Evolutionary conservation across 352 stramenopile species (phyloP), one percentile per base, ranked within the genome.

Genomic region (Aphanomyces invadans): DNA sequence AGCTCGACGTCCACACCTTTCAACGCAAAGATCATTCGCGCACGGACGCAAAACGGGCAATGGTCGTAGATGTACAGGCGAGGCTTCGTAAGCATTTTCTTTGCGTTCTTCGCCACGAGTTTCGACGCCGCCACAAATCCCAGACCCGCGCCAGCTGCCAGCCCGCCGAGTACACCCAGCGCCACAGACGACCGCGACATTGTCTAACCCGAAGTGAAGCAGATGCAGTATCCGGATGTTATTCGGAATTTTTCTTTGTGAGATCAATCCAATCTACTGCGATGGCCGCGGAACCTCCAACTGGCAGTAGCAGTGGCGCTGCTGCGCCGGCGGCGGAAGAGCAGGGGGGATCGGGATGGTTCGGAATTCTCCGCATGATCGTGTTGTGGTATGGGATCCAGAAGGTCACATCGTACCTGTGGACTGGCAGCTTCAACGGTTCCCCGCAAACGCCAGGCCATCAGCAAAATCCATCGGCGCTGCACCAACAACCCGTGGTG

Each of bases 321-420:
- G 60, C 31, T 17, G 42, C n/a, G n/a, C 28, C 17, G 32, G 15
- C 9, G 28, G 23, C 2, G 17, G n/a, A 67, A 36, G 60, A 56
- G 32, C n/a, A 38, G 19, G 28, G 57, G 46, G 42, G 42, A 29
- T 17, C 26, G 17, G 19, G 38, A 28, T 59, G 83, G 38, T 72
- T 88, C 64, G 46, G 49, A 10, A 32, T 57, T 32, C 49, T 89
- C 32, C 85, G 81, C 69, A 83, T 91, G 71, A 46, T 90, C n/a
- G 73, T 83, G 66, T 79, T 92, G 64, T 94, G 84, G 79, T 94
- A 94, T 75, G 74, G 81, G 36, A 80, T 94, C 62, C 79, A 88
- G 52, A 73, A 77, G 42, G 76, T 79, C 52, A 76, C 81, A 60
- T 73, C 71, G 51, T 70, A 75, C 36, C 71, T 87, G 9, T 64